Evolutionary conservation across 2,329 filamentous ascomycete genomes (phyloP), one percentile per base, ranked within the genome.

Genomic region (Pseudogymnoascus sp.): DNA sequence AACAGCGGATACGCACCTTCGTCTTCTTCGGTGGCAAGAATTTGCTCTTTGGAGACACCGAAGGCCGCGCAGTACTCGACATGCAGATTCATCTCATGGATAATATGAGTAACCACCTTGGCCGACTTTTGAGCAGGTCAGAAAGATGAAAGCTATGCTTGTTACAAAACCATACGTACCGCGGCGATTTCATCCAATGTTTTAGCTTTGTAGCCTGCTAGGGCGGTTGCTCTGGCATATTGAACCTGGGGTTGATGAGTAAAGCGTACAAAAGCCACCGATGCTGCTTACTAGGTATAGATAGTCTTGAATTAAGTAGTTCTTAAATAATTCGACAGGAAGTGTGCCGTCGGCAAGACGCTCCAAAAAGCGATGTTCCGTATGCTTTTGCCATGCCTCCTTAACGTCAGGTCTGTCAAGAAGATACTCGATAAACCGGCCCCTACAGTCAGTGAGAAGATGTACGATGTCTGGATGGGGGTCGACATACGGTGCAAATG

Each of bases 221-320:
- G 80, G 6, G 91, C 88, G 72, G 92, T 93, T 53, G 92, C 92
- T 68, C 93, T 83, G 1, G 92, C 87, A 75, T 96, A 97, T 71
- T 97, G 93, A 56, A 89, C 82, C 88, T 92, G 38, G 4, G 12
- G 18, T 6, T 5, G 12, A 18, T 60, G 7, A 60, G 34, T n/a
- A 60, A 56, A 34, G n/a, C 28, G 16, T 34, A 16, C 28, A 34
- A 21, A 56, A 3, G 2, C 28, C n/a, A 21, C 8, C 1, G 28
- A 21, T 21, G 4, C 28, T 14, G 72, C 80, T 43, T 70, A 95
- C 89, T 46, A 97, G 78, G 71, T 95, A 97, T 3, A 96, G 80
- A 71, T 97, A 97, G 71, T 97, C 93, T 70, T 97, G 93, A 8
- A 95, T 82, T 63, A 97, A 84, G 73, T 97, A 97, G 40, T 88